phyloP scores from a whole-genome alignment of 1,284 basidiomycete genomes.

The Stygiomarasmius scandens region DNA sequence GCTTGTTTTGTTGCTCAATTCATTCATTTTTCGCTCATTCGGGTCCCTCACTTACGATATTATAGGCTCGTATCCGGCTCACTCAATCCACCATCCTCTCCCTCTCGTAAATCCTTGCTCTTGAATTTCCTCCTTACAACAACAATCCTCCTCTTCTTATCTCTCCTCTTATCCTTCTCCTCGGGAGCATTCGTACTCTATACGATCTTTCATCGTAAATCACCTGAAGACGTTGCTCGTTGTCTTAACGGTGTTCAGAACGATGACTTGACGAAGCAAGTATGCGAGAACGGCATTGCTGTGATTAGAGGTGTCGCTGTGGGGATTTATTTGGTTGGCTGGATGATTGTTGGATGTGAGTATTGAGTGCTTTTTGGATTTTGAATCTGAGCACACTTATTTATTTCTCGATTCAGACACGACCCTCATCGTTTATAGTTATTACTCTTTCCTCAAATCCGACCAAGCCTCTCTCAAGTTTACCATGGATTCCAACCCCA shows the following conservation, averaged over 20 bases:
- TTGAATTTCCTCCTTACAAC: not conserved
- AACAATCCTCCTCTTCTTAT: conserved; percentile 6
- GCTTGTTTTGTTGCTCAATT: not conserved
- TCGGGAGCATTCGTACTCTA: conserved; percentile 50
- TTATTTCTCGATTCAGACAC: not conserved
- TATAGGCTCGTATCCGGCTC: too few species aligned
- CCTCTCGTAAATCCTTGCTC: too few species aligned
- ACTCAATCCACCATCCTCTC: too few species aligned
- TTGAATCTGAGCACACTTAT: not conserved
- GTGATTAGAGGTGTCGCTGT: conserved; percentile 39
- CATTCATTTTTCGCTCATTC: not conserved
- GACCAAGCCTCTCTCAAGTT: not conserved
- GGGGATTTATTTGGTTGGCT: conserved; percentile 42
- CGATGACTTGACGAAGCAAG: conserved; percentile 31
- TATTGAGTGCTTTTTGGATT: conserved; percentile 13
- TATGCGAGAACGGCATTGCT: conserved; percentile 38
- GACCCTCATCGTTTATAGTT: not conserved
- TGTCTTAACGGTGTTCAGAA: conserved; percentile 34
- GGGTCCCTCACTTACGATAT: not conserved
- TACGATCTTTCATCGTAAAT: conserved; percentile 44
- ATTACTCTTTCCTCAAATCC: not conserved
- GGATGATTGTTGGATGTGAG: conserved; percentile 56
- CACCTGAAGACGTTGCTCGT: conserved; percentile 31
- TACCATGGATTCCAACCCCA: not conserved
- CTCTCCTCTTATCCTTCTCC: conserved; percentile 41